Conservation (phyloP, 2,329 filamentous ascomycete species). For the Penicillium expansum region DNA sequence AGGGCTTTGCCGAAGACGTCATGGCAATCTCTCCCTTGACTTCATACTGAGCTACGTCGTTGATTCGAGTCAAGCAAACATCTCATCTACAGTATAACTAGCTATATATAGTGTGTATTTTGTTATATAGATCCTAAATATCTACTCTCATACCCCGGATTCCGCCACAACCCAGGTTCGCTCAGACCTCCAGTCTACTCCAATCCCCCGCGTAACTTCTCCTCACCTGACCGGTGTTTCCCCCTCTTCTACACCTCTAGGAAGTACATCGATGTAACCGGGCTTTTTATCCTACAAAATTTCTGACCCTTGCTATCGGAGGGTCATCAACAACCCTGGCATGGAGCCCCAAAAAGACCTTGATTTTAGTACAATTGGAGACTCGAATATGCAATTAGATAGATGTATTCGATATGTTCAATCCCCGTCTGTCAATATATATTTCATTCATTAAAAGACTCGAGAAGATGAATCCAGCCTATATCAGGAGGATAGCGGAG, state of each 20-base stretch:
- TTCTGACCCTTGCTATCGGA: not conserved
- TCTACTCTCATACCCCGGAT: not conserved
- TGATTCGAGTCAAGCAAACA: not conserved
- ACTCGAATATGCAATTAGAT: not conserved
- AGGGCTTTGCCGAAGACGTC: conserved; percentile 28
- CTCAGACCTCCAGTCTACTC: conserved; percentile 3
- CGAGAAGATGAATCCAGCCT: not conserved
- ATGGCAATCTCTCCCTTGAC: conserved; percentile 11
- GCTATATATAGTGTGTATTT: not conserved
- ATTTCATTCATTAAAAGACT: not conserved
- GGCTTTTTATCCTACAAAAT: not conserved
- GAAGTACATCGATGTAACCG: not conserved
- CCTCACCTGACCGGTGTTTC: conserved; percentile 6
- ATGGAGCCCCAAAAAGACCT: not conserved
- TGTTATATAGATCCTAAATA: not conserved
- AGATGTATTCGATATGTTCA: not conserved
- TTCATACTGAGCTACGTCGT: conserved; percentile 2
- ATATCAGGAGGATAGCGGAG: not conserved
- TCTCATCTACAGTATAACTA: not conserved
- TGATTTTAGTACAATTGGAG: not conserved
- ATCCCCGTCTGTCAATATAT: not conserved
- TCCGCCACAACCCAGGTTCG: not conserved
- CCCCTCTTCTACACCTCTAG: not conserved
- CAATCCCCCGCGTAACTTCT: conserved; percentile 1
- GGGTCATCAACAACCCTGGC: not conserved